Percentiles rank a stretch among this genome's conserved stretches.
Conservation (phyloP, 768 basidiomycete species). For the Dioszegia crocea region DNA sequence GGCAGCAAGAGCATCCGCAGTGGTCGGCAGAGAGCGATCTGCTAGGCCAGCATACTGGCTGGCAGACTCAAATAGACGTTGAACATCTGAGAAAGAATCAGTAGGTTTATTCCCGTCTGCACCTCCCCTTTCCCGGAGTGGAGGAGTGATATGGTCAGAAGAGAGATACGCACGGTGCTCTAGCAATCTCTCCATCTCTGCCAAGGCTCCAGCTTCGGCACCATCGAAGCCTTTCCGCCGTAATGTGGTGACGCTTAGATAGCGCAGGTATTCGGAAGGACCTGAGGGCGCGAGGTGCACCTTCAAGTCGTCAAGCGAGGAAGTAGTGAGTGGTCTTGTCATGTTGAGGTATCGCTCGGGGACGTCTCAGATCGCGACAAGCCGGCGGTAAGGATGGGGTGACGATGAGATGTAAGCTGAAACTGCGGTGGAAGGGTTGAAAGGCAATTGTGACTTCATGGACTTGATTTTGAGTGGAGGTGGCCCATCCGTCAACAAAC, state of each 20-base stretch:
- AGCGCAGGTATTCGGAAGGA: constrained; percentile 20
- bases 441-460: no score
- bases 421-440: no score
- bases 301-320: constrained; percentile 1
- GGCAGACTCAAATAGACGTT: constrained; percentile 13
- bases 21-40: constrained; percentile 1
- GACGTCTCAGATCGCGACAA: no score
- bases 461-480: no score
- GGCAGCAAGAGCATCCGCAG: constrained; percentile 10
- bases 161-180: constrained; percentile 25
- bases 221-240: constrained; percentile 30
- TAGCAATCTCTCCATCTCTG: constrained; percentile 34
- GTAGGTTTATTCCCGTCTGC: not conserved
- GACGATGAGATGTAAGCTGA: no score
- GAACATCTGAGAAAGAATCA: constrained; percentile 12
- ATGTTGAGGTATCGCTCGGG: no score
- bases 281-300: constrained; percentile 18
- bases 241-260: constrained; percentile 24
- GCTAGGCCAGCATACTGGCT: constrained; percentile 8
- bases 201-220: constrained; percentile 37
- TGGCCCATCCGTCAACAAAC: no score
- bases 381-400: no score
- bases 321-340: not conserved
- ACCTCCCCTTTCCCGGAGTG: not conserved
- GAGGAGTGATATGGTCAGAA: no score